Base-by-base conservation (phyloP, 108 stramenopile genomes). In the Cylindrotheca fusiformis region DNA sequence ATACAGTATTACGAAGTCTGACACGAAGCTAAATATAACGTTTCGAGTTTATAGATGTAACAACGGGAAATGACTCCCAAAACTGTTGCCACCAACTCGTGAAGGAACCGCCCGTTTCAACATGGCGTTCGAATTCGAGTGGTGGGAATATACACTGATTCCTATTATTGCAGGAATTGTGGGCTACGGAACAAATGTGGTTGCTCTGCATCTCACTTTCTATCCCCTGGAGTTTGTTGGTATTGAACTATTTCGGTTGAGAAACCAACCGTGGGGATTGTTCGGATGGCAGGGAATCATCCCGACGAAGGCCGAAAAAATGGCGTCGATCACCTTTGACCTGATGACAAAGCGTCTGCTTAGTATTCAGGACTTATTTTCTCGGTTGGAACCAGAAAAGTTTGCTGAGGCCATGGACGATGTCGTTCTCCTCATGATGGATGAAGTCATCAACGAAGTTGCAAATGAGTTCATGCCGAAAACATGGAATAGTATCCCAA, bases 271-370 rank as follows among this genome's bases (percentile, higher is more conserved):
- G 8, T 86, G 88, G 76, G 91, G 92, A n/a, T 63, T 94, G 30
- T 82, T 96, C 53, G 94, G 94, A 28, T 93, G 83, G 83, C 97
- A 96, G 74, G 97, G 95, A 1, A 95, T 96, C 64, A 89, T 97
- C 36, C 95, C 95, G 4, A 82, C 81, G 51, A 94, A 94, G 53
- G 91, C 90, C 20, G 75, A 78, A 49, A 92, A 94, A 66, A 97
- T 97, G 95, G 95, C 95, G 22, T 72, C 79, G 5, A 83, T 72
- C 6, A 71, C 75, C 71, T 91, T 93, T 33, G 90, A 94, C 53
- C 70, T 96, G 1, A 94, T 97, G 91, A 96, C 95, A 18, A 75
- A 74, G 3, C 79, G 86, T 68, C 72, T 97, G 28, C 67, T 97
- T 31, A 76, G 84, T 45, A 68, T 96, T 24, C 70, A 89, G 49